These are phyloP conservation scores for Lasiodiplodia gonubiensis DNA, from an alignment of 2,329 filamentous ascomycete species.

Conservation along the genomic window DNA sequence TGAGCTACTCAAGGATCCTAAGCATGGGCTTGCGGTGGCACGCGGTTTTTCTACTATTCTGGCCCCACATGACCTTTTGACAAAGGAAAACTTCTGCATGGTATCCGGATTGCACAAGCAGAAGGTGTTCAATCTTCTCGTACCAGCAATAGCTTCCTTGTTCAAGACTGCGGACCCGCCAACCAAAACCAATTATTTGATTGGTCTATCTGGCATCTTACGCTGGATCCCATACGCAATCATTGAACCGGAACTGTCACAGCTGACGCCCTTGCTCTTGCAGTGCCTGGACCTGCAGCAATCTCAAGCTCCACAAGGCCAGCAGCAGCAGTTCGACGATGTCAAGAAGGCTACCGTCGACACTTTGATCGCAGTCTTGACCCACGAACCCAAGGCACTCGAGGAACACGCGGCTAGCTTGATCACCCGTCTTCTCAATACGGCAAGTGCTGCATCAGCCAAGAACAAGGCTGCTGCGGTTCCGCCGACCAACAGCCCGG, in stretches of 20 bases:
- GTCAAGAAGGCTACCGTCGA: conserved; percentile 67
- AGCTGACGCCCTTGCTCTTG: conserved; percentile 65
- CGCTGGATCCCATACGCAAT: conserved; percentile 64
- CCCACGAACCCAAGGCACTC: conserved; percentile 59
- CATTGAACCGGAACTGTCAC: conserved; percentile 63
- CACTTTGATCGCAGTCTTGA: conserved; percentile 63
- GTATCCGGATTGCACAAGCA: conserved; percentile 69
- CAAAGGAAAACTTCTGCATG: conserved; percentile 64
- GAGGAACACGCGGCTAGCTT: conserved; percentile 64
- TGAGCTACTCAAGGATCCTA: conserved; percentile 55
- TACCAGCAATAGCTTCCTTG: conserved; percentile 60
- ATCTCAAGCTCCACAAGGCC: conserved; percentile 29
- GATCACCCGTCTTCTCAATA: conserved; percentile 61
- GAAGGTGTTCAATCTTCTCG: conserved; percentile 64
- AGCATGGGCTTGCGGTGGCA: conserved; percentile 58
- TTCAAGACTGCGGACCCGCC: conserved; percentile 54
- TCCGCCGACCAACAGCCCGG: conserved; percentile 40
- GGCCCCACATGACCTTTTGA: conserved; percentile 65
- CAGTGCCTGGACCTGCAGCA: conserved; percentile 64
- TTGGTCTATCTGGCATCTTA: conserved; percentile 67
- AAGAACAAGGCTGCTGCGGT: conserved; percentile 28
- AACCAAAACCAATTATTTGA: conserved; percentile 66
- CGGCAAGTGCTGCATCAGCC: conserved; percentile 39
- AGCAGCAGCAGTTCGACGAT: conserved; percentile 45
- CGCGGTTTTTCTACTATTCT: conserved; percentile 65